These are phyloP conservation scores for Trifolium repens DNA, from an alignment of 306 rosid species.

Conservation along the genomic window DNA sequence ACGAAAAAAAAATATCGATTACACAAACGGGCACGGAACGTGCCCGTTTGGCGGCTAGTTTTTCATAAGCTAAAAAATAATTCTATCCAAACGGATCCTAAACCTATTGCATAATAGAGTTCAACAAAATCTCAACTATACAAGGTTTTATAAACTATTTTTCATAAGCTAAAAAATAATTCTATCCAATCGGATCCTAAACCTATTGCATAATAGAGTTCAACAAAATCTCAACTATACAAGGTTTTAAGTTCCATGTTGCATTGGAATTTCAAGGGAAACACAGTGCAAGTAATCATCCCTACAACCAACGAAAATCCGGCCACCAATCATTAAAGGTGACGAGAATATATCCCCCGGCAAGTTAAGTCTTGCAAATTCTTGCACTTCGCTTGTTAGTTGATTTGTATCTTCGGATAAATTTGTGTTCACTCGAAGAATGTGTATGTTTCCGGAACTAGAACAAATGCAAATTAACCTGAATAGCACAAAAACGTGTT, in stretches of 20 bases:
- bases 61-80: too few species aligned
- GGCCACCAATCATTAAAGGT: conserved; percentile 81
- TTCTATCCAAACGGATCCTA: neutral
- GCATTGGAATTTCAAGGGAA: conserved; percentile 48
- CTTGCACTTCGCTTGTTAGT: conserved; percentile 51
- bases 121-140: conserved; percentile 27
- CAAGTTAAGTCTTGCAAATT: conserved; percentile 62
- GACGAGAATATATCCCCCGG: conserved; percentile 82
- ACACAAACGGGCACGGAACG: too few species aligned
- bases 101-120: neutral
- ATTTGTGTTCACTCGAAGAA: conserved; percentile 58
- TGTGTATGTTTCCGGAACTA: conserved; percentile 69
- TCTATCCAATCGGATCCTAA: neutral
- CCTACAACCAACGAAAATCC: conserved; percentile 82
- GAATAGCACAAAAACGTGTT: neutral
- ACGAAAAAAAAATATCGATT: too few species aligned
- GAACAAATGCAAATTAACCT: conserved; percentile 82
- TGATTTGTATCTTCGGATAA: conserved; percentile 21
- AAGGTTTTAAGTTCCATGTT: conserved; percentile 26
- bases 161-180: too few species aligned
- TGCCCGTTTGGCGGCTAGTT: too few species aligned
- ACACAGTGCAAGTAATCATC: conserved; percentile 82
- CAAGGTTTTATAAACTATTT: conserved; percentile 9
- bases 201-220: neutral
- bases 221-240: conserved; percentile 28